phyloP scores from a whole-genome alignment of 495 filamentous ascomycete species.

The Entonaema liquescens region DNA sequence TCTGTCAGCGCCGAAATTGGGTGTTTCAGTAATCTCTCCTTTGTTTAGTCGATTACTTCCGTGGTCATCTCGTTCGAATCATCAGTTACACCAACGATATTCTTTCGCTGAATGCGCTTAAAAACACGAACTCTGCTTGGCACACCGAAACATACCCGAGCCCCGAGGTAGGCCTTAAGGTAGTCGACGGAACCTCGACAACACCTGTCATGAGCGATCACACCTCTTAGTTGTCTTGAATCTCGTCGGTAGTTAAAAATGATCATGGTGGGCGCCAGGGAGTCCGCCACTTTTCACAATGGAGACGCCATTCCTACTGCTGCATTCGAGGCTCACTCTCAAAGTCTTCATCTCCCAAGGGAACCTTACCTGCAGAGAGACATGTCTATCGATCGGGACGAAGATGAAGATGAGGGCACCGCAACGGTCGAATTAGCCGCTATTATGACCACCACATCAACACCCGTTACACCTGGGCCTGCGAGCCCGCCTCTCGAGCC shows the following conservation, averaged over 20 bases:
- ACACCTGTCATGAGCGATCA: slow-evolving; percentile 36
- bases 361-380: slow-evolving; percentile 42
- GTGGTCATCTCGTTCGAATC: background rate
- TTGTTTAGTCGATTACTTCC: background rate
- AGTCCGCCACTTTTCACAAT: slow-evolving; percentile 35
- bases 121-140: background rate
- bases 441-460: slow-evolving; percentile 62
- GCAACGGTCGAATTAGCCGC: slow-evolving; percentile 56
- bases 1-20: background rate
- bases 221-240: slow-evolving; percentile 17
- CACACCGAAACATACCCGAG: background rate
- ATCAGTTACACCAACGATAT: background rate
- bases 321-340: slow-evolving; percentile 37
- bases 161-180: slow-evolving; percentile 2
- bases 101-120: background rate
- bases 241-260: slow-evolving; percentile 29
- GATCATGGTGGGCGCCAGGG: slow-evolving; percentile 30
- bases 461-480: slow-evolving; percentile 62
- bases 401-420: slow-evolving; percentile 53
- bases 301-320: slow-evolving; percentile 22
- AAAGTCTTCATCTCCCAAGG: slow-evolving; percentile 40
- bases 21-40: background rate
- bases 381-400: slow-evolving; percentile 36
- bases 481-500: slow-evolving; percentile 61
- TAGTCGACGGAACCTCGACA: slow-evolving; percentile 8